Evolutionary conservation across 768 basidiomycete genomes (phyloP), one percentile per base, ranked within the genome.

Genomic region (Strobilomyces confusus): DNA sequence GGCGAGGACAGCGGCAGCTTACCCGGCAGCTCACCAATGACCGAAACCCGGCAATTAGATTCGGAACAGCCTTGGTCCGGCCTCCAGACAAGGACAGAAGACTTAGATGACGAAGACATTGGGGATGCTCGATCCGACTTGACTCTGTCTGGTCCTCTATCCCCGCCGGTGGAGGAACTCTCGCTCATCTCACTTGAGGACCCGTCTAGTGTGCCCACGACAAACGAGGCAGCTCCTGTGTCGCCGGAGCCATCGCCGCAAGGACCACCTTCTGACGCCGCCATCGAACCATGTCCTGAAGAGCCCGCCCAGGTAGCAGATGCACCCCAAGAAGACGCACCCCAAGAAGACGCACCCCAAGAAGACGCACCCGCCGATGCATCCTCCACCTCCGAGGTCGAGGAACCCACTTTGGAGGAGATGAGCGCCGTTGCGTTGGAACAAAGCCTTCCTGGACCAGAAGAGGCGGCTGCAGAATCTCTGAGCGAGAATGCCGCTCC

Each of bases 141-240:
- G 25, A 57, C 54, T 19, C 4, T 57, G 14, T 45, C 57, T 33
- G 54, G 30, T 38, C 44, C 67, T 14, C 34, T 62, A 23, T 71
- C 68, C 51, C 69, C 68, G 3, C 63, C 68, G 11, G 60, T 67
- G 17, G 67, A 67, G 40, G 58, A 58, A 40, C 49, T 67, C 15
- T 51, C 63, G 1, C 60, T 71, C 29, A 60, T 67, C 25, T 62
- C 65, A 17, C 57, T 69, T 13, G 61, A 60, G 36, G 65, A 63
- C 15, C 45, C 55, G 5, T 19, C 63, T 19, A 19, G 13, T 13
- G 45, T 25, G 11, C 12, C 48, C 33, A 5, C 32, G 12, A 20
- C 41, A 14, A 14, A 29, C 8, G 54, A 49, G 5, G 44, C 20
- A 2, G 15, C 22, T 33, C 29, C 26, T 22, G 12, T 14, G 17